Conservation (phyloP, 2,329 filamentous ascomycete genomes). For the Scedosporium aurantiacum region DNA sequence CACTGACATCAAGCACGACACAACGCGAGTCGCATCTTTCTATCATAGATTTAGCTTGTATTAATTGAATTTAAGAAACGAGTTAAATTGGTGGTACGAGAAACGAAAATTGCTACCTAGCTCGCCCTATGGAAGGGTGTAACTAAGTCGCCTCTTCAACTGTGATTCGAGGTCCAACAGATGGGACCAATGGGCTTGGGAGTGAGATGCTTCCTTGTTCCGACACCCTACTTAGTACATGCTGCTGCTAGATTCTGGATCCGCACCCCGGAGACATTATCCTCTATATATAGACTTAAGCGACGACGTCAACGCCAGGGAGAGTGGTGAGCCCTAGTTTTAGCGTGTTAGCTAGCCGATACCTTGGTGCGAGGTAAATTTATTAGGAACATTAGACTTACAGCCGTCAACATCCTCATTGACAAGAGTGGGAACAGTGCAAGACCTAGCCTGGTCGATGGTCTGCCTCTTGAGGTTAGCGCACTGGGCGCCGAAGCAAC, state of each 20-base stretch:
- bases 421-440: constrained; percentile 26
- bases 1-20: no score
- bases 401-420: constrained; percentile 38
- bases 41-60: background rate
- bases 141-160: background rate
- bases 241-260: background rate
- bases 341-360: background rate
- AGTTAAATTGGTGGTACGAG: constrained; percentile 1
- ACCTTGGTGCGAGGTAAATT: background rate
- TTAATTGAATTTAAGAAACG: background rate
- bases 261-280: background rate
- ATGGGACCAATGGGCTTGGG: background rate
- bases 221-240: constrained; percentile 1
- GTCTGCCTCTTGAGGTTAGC: background rate
- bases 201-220: background rate
- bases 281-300: background rate
- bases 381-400: background rate
- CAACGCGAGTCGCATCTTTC: background rate
- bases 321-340: background rate
- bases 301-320: background rate
- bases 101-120: constrained; percentile 2
- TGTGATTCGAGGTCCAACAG: background rate
- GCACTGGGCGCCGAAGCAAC: constrained; percentile 24
- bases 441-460: background rate
- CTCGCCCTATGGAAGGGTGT: background rate